Percentiles rank a stretch among this genome's conserved stretches.
Evolutionary conservation across 2,329 filamentous ascomycete genomes (phyloP).

Genomic region (Claviceps maximensis): DNA sequence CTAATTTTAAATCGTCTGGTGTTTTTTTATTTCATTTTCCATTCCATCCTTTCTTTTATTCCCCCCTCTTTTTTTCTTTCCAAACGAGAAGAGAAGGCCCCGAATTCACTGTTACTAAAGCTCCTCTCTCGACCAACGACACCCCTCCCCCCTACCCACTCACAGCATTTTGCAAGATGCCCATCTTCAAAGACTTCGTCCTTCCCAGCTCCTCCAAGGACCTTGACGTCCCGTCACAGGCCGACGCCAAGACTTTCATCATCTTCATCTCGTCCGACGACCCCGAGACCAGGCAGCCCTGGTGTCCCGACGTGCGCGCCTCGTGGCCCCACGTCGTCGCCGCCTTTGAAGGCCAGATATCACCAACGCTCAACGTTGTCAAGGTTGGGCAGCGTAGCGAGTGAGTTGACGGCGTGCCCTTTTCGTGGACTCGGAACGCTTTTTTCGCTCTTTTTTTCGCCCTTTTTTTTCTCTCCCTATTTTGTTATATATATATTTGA

Average conservation of each 20-base stretch:
- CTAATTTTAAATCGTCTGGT: background rate
- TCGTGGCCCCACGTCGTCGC: slow-evolving; percentile 19
- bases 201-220: slow-evolving; percentile 3
- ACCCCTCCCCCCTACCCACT: background rate
- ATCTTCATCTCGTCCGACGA: slow-evolving; percentile 24
- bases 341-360: slow-evolving; percentile 15
- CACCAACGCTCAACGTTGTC: slow-evolving; percentile 16
- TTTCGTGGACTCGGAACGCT: too few species aligned
- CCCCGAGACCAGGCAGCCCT: slow-evolving; percentile 20
- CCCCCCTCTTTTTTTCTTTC: too few species aligned
- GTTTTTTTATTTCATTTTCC: background rate
- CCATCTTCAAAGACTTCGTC: slow-evolving; percentile 4
- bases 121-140: background rate
- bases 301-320: slow-evolving; percentile 27
- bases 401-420: slow-evolving; percentile 12
- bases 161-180: slow-evolving; percentile 1
- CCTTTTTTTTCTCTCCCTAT: too few species aligned
- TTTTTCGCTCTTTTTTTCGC: background rate
- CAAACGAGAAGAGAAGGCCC: background rate
- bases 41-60: too few species aligned
- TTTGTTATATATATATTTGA: too few species aligned
- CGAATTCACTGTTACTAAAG: background rate
- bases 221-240: background rate
- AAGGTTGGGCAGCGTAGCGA: slow-evolving; percentile 21
- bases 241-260: slow-evolving; percentile 13